Evolutionary conservation across 2,329 filamentous ascomycete species (phyloP).

Genomic region (Penicillium sclerotiorum): DNA sequence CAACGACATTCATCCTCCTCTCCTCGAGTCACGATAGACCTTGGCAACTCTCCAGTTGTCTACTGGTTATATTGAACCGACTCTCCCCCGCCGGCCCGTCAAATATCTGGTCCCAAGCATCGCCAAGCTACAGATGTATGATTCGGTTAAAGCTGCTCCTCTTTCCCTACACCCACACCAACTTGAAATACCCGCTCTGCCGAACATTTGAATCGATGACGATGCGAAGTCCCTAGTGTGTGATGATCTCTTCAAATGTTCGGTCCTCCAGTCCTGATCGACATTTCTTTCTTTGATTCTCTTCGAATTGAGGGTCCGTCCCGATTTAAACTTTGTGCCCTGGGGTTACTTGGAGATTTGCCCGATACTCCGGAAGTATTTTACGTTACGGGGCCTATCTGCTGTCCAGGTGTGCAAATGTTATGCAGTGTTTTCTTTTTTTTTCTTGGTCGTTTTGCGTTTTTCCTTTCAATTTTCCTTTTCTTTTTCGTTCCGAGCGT

Average conservation of each 20-base stretch:
- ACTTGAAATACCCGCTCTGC: constrained; percentile 8
- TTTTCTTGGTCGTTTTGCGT: too few species aligned
- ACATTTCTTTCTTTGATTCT: constrained; percentile 12
- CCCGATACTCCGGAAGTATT: constrained; percentile 14
- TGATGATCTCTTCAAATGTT: constrained; percentile 9
- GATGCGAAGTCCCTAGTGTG: constrained; percentile 8
- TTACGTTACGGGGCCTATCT: not conserved
- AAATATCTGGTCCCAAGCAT: not conserved
- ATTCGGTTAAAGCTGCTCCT: constrained; percentile 19
- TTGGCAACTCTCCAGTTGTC: too few species aligned
- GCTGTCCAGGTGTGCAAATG: too few species aligned
- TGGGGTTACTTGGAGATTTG: constrained; percentile 9
- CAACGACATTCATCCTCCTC: too few species aligned
- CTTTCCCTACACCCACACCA: constrained; percentile 8
- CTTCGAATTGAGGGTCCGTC: constrained; percentile 3
- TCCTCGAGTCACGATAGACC: too few species aligned
- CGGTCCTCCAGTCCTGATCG: constrained; percentile 23
- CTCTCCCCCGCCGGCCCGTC: not conserved
- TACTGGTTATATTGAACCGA: too few species aligned
- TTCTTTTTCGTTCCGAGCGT: constrained; percentile 1
- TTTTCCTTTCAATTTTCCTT: too few species aligned
- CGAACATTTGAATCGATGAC: constrained; percentile 16
- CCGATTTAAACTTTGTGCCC: constrained; percentile 16
- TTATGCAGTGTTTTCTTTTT: constrained; percentile 1
- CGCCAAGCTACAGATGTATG: constrained; percentile 12